Evolutionary conservation across 257 asterid genomes (phyloP).

Genomic region (Lycium barbarum): DNA sequence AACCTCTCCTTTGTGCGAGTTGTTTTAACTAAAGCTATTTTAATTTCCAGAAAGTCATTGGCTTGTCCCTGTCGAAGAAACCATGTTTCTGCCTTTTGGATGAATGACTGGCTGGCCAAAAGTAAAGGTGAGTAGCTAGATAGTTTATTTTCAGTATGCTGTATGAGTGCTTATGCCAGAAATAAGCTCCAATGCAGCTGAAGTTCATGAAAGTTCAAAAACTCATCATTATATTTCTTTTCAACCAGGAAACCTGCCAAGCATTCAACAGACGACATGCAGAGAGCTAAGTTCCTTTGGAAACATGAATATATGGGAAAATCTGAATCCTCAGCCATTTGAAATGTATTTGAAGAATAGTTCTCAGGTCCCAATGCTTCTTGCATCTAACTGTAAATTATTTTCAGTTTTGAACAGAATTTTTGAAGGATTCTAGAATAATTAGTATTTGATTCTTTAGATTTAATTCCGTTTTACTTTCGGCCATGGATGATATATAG

Average conservation of each 20-base stretch:
- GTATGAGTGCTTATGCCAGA: background rate
- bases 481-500: background rate
- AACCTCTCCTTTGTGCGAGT: background rate
- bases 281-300: slow-evolving; percentile 41
- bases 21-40: background rate
- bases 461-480: background rate
- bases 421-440: background rate
- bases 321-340: slow-evolving; percentile 39
- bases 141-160: slow-evolving; percentile 11
- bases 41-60: slow-evolving; percentile 51
- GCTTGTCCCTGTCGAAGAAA: slow-evolving; percentile 44
- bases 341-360: slow-evolving; percentile 39
- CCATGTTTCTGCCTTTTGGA: slow-evolving; percentile 46
- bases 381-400: slow-evolving; percentile 24
- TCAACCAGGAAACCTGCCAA: slow-evolving; percentile 60
- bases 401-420: background rate
- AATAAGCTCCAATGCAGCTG: background rate
- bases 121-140: slow-evolving; percentile 56
- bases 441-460: slow-evolving; percentile 1
- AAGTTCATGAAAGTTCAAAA: background rate
- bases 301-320: slow-evolving; percentile 39
- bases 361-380: slow-evolving; percentile 55
- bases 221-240: background rate
- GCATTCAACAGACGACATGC: slow-evolving; percentile 45
- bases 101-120: slow-evolving; percentile 38